Percentiles rank a stretch among this genome's conserved stretches.
Conservation (phyloP, 1,139 yeast genomes). For the Arxiozyma telluris region DNA sequence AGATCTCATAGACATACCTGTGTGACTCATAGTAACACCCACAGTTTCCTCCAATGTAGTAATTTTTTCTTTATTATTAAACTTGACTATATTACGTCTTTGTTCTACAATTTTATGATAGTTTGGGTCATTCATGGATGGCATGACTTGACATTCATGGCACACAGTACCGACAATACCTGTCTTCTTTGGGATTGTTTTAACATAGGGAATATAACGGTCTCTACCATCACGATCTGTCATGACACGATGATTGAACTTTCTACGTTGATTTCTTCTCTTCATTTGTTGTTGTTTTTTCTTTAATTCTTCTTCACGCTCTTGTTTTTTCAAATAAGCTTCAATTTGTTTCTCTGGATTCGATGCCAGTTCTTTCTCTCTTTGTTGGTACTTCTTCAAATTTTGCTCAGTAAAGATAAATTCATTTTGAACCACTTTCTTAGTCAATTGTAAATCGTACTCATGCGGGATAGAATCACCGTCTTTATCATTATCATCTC, state of each 20-base stretch:
- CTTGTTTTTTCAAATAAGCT: slow-evolving; percentile 34
- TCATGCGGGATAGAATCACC: slow-evolving; percentile 61
- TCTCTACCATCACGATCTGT: slow-evolving; percentile 38
- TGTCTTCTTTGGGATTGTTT: slow-evolving; percentile 79
- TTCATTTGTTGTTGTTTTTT: slow-evolving; percentile 30
- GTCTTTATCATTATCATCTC: slow-evolving; percentile 29
- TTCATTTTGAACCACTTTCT: slow-evolving; percentile 73
- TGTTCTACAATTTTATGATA: slow-evolving; percentile 50
- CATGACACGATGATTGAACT: slow-evolving; percentile 32
- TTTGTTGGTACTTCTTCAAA: slow-evolving; percentile 56
- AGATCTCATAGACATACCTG: slow-evolving; percentile 68
- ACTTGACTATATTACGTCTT: slow-evolving; percentile 41
- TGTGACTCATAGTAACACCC: slow-evolving; percentile 77
- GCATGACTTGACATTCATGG: slow-evolving; percentile 86
- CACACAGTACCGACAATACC: slow-evolving; percentile 77
- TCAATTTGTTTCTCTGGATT: slow-evolving; percentile 35
- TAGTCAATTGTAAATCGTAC: slow-evolving; percentile 70
- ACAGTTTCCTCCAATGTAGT: slow-evolving; percentile 75
- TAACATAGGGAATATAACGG: slow-evolving; percentile 59
- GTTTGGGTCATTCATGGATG: slow-evolving; percentile 62
- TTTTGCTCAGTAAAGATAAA: slow-evolving; percentile 89
- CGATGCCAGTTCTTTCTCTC: slow-evolving; percentile 35
- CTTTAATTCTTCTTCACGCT: slow-evolving; percentile 33
- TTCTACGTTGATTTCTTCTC: slow-evolving; percentile 27
- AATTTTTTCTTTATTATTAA: slow-evolving; percentile 56